Evolutionary conservation across 495 filamentous ascomycete genomes (phyloP).

Genomic region (Lentithecium fluviatile): DNA sequence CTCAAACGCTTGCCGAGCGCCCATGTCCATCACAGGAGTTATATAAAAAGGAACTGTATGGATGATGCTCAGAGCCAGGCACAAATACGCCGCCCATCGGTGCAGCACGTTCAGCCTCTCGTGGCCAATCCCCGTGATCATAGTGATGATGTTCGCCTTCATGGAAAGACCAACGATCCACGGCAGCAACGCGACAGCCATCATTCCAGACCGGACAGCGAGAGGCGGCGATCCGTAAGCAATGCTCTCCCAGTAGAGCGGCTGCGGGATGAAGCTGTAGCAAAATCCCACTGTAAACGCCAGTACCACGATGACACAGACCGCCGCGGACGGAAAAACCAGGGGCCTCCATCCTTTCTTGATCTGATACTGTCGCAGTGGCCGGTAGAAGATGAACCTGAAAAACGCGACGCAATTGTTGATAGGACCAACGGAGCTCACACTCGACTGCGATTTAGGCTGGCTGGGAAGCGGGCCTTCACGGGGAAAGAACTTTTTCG

Average conservation of each 20-base stretch:
- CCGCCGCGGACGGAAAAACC: slow-evolving; percentile 72
- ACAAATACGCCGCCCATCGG: slow-evolving; percentile 88
- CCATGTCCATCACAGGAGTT: slow-evolving; percentile 78
- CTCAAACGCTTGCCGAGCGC: slow-evolving; percentile 63
- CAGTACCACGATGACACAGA: slow-evolving; percentile 62
- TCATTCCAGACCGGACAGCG: slow-evolving; percentile 88
- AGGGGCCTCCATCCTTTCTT: slow-evolving; percentile 59
- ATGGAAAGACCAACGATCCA: slow-evolving; percentile 90
- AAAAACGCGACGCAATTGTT: slow-evolving; percentile 75
- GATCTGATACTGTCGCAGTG: slow-evolving; percentile 63
- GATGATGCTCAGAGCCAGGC: slow-evolving; percentile 75
- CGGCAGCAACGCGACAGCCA: slow-evolving; percentile 87
- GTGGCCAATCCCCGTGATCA: slow-evolving; percentile 87
- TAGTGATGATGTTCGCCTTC: slow-evolving; percentile 82
- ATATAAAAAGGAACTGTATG: slow-evolving; percentile 90
- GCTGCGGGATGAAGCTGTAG: slow-evolving; percentile 82
- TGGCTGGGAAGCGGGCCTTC: slow-evolving; percentile 48
- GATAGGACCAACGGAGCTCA: slow-evolving; percentile 66
- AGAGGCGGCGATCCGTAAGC: slow-evolving; percentile 82
- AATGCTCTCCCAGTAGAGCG: slow-evolving; percentile 80
- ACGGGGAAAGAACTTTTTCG: slow-evolving; percentile 71
- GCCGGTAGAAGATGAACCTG: slow-evolving; percentile 82
- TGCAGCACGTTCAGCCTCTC: slow-evolving; percentile 92
- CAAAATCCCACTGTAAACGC: slow-evolving; percentile 69
- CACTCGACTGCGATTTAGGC: slow-evolving; percentile 62